Conservation (phyloP, 2,329 filamentous ascomycete genomes). For the Aspergillus japonicus region DNA sequence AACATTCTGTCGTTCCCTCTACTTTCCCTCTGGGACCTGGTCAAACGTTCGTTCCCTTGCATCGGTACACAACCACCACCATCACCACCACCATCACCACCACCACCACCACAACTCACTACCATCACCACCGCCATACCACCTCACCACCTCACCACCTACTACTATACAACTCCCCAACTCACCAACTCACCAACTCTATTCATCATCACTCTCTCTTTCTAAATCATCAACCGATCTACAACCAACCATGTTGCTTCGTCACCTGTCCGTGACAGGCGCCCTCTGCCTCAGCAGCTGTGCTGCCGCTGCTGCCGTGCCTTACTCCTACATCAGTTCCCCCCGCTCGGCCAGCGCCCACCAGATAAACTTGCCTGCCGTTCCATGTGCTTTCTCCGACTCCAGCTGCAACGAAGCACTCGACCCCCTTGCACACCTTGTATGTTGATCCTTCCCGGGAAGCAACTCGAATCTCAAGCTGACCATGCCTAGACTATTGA, state of each 20-base stretch:
- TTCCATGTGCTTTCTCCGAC: constrained; percentile 19
- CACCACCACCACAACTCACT: background rate
- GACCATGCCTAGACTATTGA: constrained; percentile 23
- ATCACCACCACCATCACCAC: background rate
- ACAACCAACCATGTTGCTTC: constrained; percentile 15
- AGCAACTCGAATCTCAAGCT: background rate
- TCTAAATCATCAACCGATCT: background rate
- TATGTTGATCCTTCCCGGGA: background rate
- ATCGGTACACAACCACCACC: background rate
- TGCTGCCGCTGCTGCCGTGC: constrained; percentile 6
- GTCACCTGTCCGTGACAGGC: constrained; percentile 13
- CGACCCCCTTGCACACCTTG: constrained; percentile 14
- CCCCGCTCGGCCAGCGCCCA: constrained; percentile 7
- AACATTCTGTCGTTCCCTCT: constrained; percentile 2
- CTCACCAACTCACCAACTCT: background rate
- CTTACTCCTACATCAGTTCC: background rate
- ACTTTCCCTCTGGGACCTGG: background rate
- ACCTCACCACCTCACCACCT: background rate
- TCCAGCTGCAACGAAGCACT: constrained; percentile 12
- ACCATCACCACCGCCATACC: background rate
- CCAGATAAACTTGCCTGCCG: constrained; percentile 17
- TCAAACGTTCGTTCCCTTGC: background rate
- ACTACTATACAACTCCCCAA: background rate
- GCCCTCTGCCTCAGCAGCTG: constrained; percentile 14
- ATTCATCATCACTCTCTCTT: background rate